Evolutionary conservation across 805 yeast species (phyloP).

Genomic region (Wickerhamiella alocasiicola): DNA sequence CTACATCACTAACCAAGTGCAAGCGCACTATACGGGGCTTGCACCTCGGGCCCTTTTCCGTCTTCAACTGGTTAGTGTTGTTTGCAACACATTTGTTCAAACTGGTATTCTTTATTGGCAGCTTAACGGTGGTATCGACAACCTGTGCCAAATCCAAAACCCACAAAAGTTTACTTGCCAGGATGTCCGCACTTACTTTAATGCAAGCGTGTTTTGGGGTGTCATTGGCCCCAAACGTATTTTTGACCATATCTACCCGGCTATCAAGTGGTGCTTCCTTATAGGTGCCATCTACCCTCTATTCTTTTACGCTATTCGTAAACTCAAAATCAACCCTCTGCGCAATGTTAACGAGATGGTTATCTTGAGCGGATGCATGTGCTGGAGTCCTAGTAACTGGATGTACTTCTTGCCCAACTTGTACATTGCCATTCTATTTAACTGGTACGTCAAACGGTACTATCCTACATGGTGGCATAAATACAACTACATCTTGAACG

Average conservation of each 20-base stretch:
- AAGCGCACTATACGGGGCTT: slow-evolving; percentile 45
- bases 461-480: slow-evolving; percentile 45
- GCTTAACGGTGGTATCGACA: slow-evolving; percentile 25
- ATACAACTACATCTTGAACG: slow-evolving; percentile 40
- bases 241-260: slow-evolving; percentile 43
- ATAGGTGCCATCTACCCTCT: slow-evolving; percentile 34
- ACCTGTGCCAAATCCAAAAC: slow-evolving; percentile 30
- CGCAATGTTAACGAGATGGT: slow-evolving; percentile 35
- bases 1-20: slow-evolving; percentile 41
- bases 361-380: slow-evolving; percentile 34
- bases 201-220: slow-evolving; percentile 46
- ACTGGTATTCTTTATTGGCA: slow-evolving; percentile 27
- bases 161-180: slow-evolving; percentile 34
- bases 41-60: slow-evolving; percentile 50
- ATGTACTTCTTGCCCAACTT: slow-evolving; percentile 19
- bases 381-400: slow-evolving; percentile 27
- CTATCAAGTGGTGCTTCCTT: slow-evolving; percentile 49
- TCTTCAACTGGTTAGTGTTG: slow-evolving; percentile 29
- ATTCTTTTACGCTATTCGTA: slow-evolving; percentile 16
- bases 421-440: slow-evolving; percentile 31
- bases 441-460: slow-evolving; percentile 35
- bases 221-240: slow-evolving; percentile 44
- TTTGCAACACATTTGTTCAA: slow-evolving; percentile 21
- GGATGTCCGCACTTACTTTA: slow-evolving; percentile 31
- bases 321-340: slow-evolving; percentile 26